Conservation (phyloP, 257 asterid species). For the Nicotiana obtusifolia region DNA sequence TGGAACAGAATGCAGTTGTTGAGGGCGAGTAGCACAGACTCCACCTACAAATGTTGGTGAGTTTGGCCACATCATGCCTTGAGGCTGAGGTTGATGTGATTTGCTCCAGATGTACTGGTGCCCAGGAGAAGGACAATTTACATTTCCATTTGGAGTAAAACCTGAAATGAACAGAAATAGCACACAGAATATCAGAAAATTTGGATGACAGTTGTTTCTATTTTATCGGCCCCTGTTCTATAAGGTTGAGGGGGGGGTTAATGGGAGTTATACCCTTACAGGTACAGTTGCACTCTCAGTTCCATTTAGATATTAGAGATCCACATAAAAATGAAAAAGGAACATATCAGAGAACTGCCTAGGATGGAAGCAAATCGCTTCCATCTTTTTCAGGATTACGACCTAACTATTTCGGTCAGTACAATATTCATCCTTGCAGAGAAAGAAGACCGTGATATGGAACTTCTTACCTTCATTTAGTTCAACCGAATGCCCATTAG, state of each 20-base stretch:
- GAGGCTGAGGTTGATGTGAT: slow-evolving; percentile 63
- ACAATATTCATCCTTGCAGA: not conserved
- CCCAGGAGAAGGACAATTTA: slow-evolving; percentile 85
- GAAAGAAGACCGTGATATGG: not conserved
- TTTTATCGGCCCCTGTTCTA: not conserved
- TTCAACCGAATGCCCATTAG: slow-evolving; percentile 57
- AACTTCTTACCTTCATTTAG: slow-evolving; percentile 53
- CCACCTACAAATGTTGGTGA: slow-evolving; percentile 79
- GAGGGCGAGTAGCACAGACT: slow-evolving; percentile 52
- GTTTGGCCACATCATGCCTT: slow-evolving; percentile 67
- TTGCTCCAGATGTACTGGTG: slow-evolving; percentile 81
- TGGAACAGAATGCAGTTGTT: slow-evolving; percentile 71
- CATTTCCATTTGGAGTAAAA: slow-evolving; percentile 71
- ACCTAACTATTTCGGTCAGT: not conserved
- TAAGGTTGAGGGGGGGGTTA: not conserved
- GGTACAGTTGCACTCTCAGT: slow-evolving; percentile 3
- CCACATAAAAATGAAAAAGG: not conserved
- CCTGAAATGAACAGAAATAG: slow-evolving; percentile 36
- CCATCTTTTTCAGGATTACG: not conserved
- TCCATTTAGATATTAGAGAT: not conserved
- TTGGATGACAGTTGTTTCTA: not conserved
- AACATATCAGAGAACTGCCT: not conserved
- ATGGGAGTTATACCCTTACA: not conserved
- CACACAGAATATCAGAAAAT: slow-evolving; percentile 17
- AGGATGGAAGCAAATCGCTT: not conserved